Evolutionary conservation across 805 yeast genomes (phyloP).

Genomic region (Zygoascus ofunaensis): DNA sequence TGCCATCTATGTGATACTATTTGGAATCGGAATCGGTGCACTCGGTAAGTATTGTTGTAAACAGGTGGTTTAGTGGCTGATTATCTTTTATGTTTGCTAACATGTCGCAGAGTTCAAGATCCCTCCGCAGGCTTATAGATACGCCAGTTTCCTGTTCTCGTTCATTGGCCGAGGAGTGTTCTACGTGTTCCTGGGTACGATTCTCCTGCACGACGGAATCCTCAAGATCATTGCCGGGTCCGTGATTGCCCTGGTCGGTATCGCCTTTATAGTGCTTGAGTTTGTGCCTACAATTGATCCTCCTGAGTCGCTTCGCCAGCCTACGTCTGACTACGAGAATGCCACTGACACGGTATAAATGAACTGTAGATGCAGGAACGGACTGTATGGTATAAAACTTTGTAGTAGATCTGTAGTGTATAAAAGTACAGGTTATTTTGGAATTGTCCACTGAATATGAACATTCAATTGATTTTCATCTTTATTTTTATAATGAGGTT

Average conservation of each 20-base stretch:
- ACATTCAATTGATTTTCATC: too few species aligned
- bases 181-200: slow-evolving; percentile 42
- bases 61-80: too few species aligned
- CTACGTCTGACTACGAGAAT: slow-evolving; percentile 29
- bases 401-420: too few species aligned
- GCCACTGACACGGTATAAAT: slow-evolving; percentile 24
- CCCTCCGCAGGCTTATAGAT: slow-evolving; percentile 39
- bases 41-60: slow-evolving; percentile 19
- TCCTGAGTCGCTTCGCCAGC: slow-evolving; percentile 63
- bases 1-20: slow-evolving; percentile 25
- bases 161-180: slow-evolving; percentile 67
- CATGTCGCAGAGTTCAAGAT: slow-evolving; percentile 39
- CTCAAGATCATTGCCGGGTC: slow-evolving; percentile 52
- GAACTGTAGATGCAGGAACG: too few species aligned
- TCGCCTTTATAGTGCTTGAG: slow-evolving; percentile 52
- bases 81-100: background rate
- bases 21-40: slow-evolving; percentile 24
- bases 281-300: slow-evolving; percentile 66
- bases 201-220: slow-evolving; percentile 42
- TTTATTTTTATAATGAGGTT: too few species aligned
- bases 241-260: slow-evolving; percentile 51
- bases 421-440: too few species aligned
- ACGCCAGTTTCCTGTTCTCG: slow-evolving; percentile 49
- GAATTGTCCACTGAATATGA: too few species aligned
- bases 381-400: too few species aligned